phyloP scores from a whole-genome alignment of 108 stramenopile genomes.

The Skeletonema menzelii region DNA sequence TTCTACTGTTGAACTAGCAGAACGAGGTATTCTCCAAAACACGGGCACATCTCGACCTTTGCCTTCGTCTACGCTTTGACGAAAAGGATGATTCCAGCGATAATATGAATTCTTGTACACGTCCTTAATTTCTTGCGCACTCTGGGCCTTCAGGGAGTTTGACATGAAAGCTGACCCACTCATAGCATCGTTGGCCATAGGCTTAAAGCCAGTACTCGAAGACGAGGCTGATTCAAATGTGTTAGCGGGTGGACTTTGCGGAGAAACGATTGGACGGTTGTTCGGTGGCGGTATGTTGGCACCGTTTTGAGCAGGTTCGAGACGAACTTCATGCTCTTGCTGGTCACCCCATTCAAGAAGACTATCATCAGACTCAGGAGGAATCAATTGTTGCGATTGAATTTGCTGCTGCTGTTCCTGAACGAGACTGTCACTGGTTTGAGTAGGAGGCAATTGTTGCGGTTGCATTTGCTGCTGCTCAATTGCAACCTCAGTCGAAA shows the following conservation, averaged over 20 bases:
- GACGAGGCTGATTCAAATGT: background rate
- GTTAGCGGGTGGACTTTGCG: background rate
- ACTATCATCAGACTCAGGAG: background rate
- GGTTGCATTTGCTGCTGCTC: background rate
- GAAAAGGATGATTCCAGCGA: slow-evolving; percentile 38
- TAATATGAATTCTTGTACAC: slow-evolving; percentile 33
- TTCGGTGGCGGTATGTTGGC: background rate
- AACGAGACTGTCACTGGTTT: background rate
- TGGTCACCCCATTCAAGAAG: slow-evolving; percentile 6
- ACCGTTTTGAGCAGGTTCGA: too few relatives aligned
- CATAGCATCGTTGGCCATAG: slow-evolving; percentile 12
- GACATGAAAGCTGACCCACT: slow-evolving; percentile 12
- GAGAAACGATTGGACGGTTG: background rate
- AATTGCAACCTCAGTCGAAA: background rate
- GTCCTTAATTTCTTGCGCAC: slow-evolving; percentile 20
- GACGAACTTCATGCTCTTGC: background rate
- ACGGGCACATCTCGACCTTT: slow-evolving; percentile 33
- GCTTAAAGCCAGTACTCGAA: background rate
- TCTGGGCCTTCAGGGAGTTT: slow-evolving; percentile 15
- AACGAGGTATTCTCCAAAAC: slow-evolving; percentile 40
- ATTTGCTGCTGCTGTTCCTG: background rate
- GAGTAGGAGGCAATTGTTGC: background rate
- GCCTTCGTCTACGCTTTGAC: slow-evolving; percentile 2
- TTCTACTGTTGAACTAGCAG: slow-evolving; percentile 25
- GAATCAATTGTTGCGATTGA: background rate